These are phyloP conservation scores for Fagus sylvatica DNA, from an alignment of 306 rosid genomes.

Conservation along the genomic window DNA sequence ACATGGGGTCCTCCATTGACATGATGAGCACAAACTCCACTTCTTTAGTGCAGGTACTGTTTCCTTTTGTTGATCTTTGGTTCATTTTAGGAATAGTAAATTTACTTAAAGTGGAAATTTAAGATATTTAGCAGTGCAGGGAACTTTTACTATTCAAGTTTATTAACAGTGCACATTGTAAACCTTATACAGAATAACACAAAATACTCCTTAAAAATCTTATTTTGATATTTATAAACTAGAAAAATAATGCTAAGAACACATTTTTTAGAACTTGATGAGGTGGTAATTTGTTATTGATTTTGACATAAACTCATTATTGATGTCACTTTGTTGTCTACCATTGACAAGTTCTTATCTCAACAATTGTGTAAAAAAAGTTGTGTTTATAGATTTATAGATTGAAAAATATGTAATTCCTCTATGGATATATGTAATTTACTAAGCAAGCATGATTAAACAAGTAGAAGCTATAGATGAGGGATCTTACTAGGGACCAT, in stretches of 20 bases:
- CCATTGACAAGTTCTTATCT: too few species aligned
- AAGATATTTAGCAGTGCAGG: not conserved
- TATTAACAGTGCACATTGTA: not conserved
- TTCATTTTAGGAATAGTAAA: not conserved
- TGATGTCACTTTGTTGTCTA: too few species aligned
- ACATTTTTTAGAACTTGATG: too few species aligned
- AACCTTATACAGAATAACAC: slow-evolving; percentile 8
- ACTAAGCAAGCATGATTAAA: not conserved
- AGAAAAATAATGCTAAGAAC: too few species aligned
- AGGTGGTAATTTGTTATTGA: too few species aligned
- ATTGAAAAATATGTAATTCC: not conserved
- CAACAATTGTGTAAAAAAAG: too few species aligned
- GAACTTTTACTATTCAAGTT: slow-evolving; percentile 12
- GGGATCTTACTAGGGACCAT: slow-evolving; percentile 87
- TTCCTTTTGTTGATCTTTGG: slow-evolving; percentile 25
- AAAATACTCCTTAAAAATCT: not conserved
- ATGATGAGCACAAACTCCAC: slow-evolving; percentile 50
- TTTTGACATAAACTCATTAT: too few species aligned
- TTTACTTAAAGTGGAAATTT: slow-evolving; percentile 5
- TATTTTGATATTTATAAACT: too few species aligned
- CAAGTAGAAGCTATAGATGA: not conserved
- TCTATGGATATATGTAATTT: not conserved
- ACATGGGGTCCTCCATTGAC: slow-evolving; percentile 69
- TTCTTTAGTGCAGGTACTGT: slow-evolving; percentile 50
- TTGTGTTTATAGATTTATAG: too few species aligned